phyloP scores from a whole-genome alignment of 345 rosid genomes.

The Brassica cretica region DNA sequence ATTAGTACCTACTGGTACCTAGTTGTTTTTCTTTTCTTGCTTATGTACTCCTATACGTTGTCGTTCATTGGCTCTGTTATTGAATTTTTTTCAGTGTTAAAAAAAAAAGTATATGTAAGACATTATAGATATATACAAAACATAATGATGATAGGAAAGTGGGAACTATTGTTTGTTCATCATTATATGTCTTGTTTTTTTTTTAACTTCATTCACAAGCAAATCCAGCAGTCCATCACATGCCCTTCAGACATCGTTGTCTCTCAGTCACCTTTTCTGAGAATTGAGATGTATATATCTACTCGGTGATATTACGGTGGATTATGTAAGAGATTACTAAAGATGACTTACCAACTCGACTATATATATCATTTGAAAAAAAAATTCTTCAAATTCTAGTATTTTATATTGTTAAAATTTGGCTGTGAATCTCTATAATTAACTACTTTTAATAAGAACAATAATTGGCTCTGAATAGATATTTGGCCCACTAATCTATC shows the following conservation, averaged over 20 bases:
- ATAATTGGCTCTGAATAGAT: neutral
- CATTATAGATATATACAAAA: slow-evolving; percentile 4
- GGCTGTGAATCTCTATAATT: neutral
- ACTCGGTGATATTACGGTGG: neutral
- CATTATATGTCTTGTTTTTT: slow-evolving; percentile 10
- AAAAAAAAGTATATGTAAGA: neutral
- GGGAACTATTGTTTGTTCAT: slow-evolving; percentile 13
- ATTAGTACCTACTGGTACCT: too few relatives aligned
- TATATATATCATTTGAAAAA: neutral
- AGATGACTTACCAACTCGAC: neutral
- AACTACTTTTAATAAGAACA: neutral
- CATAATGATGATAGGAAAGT: slow-evolving; percentile 23
- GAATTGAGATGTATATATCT: neutral
- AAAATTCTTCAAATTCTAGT: neutral
- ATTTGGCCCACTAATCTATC: neutral
- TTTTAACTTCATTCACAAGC: slow-evolving; percentile 25
- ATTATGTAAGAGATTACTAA: neutral
- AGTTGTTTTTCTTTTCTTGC: too few relatives aligned
- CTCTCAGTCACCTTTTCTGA: neutral
- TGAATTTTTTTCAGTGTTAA: too few relatives aligned
- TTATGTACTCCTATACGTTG: too few relatives aligned
- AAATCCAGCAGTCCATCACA: slow-evolving; percentile 18
- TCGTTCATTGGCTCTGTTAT: too few relatives aligned
- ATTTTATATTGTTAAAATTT: neutral
- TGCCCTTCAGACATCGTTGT: slow-evolving; percentile 18